Evolutionary conservation across 2,329 filamentous ascomycete genomes (phyloP).

Genomic region (Trichoderma sp.): DNA sequence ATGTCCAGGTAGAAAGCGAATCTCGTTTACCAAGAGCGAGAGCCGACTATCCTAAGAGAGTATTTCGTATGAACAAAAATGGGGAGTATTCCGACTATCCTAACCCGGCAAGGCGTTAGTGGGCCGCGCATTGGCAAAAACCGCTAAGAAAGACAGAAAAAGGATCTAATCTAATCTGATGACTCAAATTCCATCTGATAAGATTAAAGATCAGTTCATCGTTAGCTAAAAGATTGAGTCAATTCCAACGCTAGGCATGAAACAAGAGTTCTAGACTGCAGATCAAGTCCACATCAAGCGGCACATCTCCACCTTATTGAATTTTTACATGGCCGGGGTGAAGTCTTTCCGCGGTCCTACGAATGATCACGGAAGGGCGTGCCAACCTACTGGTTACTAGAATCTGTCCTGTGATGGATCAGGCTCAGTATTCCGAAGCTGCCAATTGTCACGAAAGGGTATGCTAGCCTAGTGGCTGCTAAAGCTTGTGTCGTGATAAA

Average conservation of each 20-base stretch:
- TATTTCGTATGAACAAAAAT: background rate
- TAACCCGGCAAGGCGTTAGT: background rate
- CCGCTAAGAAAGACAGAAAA: background rate
- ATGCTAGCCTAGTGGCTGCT: background rate
- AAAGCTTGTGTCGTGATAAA: background rate
- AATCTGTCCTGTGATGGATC: background rate
- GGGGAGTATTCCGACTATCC: background rate
- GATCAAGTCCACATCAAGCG: background rate
- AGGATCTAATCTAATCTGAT: constrained; percentile 16
- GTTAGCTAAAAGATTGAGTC: constrained; percentile 6
- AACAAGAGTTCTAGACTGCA: background rate
- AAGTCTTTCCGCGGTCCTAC: background rate
- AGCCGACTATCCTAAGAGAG: background rate
- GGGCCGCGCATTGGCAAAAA: background rate
- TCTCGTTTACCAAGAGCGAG: background rate
- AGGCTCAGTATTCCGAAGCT: background rate
- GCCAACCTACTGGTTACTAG: background rate
- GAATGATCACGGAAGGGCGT: background rate
- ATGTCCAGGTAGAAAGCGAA: background rate
- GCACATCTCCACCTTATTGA: background rate
- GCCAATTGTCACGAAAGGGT: background rate
- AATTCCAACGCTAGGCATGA: background rate
- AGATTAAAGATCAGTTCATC: constrained; percentile 10
- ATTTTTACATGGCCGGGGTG: background rate
- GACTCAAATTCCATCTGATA: constrained; percentile 9